phyloP scores from a whole-genome alignment of 164 flowering plant genomes.

The grape (Vitis vinifera) region DNA sequence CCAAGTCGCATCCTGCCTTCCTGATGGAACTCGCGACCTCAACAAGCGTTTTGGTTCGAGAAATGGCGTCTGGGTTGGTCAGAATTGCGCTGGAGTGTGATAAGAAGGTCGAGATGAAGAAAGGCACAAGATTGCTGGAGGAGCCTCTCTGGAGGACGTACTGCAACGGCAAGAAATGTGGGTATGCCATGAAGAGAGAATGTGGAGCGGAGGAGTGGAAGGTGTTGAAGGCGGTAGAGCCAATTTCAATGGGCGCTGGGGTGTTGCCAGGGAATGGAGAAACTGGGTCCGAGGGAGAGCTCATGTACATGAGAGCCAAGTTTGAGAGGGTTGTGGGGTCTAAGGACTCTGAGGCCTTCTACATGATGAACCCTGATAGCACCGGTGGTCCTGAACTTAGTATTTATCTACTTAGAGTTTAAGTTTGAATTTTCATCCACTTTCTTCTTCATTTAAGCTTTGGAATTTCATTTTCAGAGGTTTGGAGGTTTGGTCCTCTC shows the following conservation, averaged over 20 bases:
- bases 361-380: constrained; percentile 94
- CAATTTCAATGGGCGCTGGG: constrained; percentile 91
- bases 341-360: constrained; percentile 85
- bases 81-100: constrained; percentile 90
- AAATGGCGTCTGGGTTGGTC: constrained; percentile 97
- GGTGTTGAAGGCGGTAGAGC: constrained; percentile 71
- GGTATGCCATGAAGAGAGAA: constrained; percentile 62
- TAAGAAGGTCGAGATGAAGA: constrained; percentile 42
- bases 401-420: constrained; percentile 77
- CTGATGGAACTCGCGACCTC: constrained; percentile 77
- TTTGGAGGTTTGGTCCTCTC: too few relatives aligned
- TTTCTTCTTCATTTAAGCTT: too few relatives aligned
- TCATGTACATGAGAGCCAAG: constrained; percentile 97
- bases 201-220: constrained; percentile 72
- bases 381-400: constrained; percentile 90
- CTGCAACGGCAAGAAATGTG: constrained; percentile 93
- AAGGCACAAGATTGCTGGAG: constrained; percentile 48
- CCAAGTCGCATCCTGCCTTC: constrained; percentile 55
- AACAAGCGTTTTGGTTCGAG: constrained; percentile 67
- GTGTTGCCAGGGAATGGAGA: constrained; percentile 60
- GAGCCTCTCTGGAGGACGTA: constrained; percentile 88
- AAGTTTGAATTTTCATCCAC: background rate
- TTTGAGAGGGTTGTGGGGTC: constrained; percentile 93
- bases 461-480: too few relatives aligned
- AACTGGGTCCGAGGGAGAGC: constrained; percentile 61